phyloP scores from a whole-genome alignment of 2,329 filamentous ascomycete species.

The Podosphaera aphanis region DNA sequence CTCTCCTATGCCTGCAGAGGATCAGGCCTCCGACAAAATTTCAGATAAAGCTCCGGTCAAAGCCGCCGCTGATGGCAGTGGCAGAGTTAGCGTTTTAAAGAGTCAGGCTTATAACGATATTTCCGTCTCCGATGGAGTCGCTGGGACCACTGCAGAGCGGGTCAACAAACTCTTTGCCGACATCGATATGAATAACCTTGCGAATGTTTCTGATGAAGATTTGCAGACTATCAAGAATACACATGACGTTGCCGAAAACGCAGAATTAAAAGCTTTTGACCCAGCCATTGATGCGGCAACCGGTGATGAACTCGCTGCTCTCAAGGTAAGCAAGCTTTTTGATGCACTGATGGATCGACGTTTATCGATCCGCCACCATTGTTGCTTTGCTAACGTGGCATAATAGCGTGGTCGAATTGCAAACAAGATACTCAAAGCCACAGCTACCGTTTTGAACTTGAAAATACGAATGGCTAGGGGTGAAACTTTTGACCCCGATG shows the following conservation, averaged over 20 bases:
- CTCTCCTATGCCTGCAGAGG: too few species aligned
- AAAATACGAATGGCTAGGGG: constrained; percentile 28
- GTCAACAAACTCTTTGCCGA: constrained; percentile 19
- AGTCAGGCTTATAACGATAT: constrained; percentile 21
- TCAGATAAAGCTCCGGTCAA: too few species aligned
- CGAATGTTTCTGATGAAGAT: constrained; percentile 22
- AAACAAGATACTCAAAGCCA: constrained; percentile 36
- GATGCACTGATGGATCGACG: constrained; percentile 1
- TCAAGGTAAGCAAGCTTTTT: constrained; percentile 17
- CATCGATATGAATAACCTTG: constrained; percentile 21
- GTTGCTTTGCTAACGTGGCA: neutral
- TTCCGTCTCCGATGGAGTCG: constrained; percentile 23
- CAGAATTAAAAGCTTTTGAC: constrained; percentile 30
- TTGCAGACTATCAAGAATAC: constrained; percentile 25
- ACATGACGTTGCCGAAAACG: constrained; percentile 28
- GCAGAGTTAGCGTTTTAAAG: constrained; percentile 15
- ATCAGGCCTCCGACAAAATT: too few species aligned
- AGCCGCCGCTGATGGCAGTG: constrained; percentile 3
- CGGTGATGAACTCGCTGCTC: constrained; percentile 23
- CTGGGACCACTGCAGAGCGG: constrained; percentile 23
- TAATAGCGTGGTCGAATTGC: constrained; percentile 28
- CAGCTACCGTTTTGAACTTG: constrained; percentile 26
- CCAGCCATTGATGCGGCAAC: constrained; percentile 25
- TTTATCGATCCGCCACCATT: neutral
- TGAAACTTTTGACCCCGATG: constrained; percentile 17